Evolutionary conservation across 208 protist genomes (phyloP), one percentile per base, ranked within the genome.

Genomic region (Trypanosoma vivax): DNA sequence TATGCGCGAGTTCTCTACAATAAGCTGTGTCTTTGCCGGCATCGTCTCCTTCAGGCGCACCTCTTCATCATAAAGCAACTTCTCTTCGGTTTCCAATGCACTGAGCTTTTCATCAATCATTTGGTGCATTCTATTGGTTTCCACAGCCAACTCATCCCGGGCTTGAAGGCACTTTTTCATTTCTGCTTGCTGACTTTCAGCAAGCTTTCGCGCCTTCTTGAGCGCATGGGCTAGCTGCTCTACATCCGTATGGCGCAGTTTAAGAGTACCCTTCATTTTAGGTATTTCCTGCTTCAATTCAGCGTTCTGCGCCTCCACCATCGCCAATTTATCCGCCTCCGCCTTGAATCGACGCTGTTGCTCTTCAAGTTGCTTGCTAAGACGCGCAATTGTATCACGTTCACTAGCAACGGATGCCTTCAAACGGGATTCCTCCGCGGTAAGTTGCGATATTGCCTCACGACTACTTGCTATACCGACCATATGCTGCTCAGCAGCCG

Each of bases 241-340:
- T 23, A 94, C 75, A 61, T 92, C 76, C n/a, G 78, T 43, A 40
- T 94, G 65, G 51, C 85, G 79, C 25, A 89, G 69, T 45, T 73
- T 85, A 45, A 97, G 70, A 19, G 71, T 72, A 3, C 72, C 62
- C 64, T 81, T 66, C 21, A 71, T 61, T 53, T 96, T 88, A 3
- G 85, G 83, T 28, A 96, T 90, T 42, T 96, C 83, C n/a, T 77
- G 50, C 40, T 83, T 71, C 31, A 95, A 62, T 31, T 79, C 50
- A 7, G 72, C 57, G 69, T 97, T 97, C 50, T 94, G 73, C 33
- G 55, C 56, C 53, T 96, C 91, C 7, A 86, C 69, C 21, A 77
- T 63, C 6, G 94, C 76, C 2, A 97, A 73, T 9, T 67, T 70
- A 9, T 83, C 72, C 6, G 81, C 80, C 56, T 95, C 82, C 3